Conservation (phyloP, 2,329 filamentous ascomycete genomes). For the Gliomastix tumulicola region DNA sequence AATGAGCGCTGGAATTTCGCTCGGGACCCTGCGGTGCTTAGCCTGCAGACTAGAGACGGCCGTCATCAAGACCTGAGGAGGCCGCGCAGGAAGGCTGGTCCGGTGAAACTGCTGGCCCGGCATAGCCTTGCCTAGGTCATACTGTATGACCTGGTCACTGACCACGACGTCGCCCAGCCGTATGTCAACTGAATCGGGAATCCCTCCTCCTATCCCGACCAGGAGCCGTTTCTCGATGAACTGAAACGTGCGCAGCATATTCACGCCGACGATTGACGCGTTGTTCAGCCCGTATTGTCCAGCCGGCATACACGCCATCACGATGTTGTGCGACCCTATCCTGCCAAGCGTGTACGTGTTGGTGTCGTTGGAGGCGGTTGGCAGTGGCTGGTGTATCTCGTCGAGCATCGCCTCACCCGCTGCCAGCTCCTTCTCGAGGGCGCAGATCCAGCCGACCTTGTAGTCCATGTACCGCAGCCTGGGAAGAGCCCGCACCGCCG, state of each 20-base stretch:
- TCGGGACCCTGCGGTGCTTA: neutral
- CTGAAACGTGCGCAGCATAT: neutral
- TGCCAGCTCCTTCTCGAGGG: constrained; percentile 13
- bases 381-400: constrained; percentile 7
- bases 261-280: constrained; percentile 6
- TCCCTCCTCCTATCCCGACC: neutral
- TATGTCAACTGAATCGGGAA: neutral
- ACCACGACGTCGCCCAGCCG: neutral
- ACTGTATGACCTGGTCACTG: neutral
- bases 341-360: constrained; percentile 17
- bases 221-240: constrained; percentile 1
- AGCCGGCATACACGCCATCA: constrained; percentile 16
- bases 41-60: constrained; percentile 1
- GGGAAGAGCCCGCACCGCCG: too few relatives aligned
- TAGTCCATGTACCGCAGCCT: constrained; percentile 7
- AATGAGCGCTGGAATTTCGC: neutral
- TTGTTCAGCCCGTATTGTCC: constrained; percentile 9
- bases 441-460: constrained; percentile 17
- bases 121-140: neutral
- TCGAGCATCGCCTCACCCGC: constrained; percentile 16
- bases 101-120: neutral
- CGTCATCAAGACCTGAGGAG: constrained; percentile 3
- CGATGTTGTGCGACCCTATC: constrained; percentile 15
- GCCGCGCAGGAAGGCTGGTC: neutral
- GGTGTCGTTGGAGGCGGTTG: constrained; percentile 5